Percentiles rank a stretch among this genome's conserved stretches.
phyloP scores from a whole-genome alignment of 2,329 filamentous ascomycete species.

The Xenoacremonium recifei region DNA sequence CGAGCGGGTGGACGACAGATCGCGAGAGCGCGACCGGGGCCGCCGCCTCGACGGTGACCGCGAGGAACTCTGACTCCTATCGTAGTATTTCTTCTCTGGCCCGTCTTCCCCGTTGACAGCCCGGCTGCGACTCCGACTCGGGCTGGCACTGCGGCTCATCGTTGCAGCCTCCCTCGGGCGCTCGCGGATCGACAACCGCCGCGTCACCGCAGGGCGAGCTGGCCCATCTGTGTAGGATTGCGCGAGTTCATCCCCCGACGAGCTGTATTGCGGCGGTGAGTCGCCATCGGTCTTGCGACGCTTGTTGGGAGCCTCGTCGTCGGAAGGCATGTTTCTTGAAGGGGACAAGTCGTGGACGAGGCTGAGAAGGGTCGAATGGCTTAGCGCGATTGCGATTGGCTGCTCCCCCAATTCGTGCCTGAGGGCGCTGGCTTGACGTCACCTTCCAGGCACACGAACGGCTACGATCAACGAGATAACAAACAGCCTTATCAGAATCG shows the following conservation, averaged over 20 bases:
- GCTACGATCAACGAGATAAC: neutral
- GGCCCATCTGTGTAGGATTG: slow-evolving; percentile 6
- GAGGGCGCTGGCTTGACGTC: neutral
- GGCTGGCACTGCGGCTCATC: slow-evolving; percentile 23
- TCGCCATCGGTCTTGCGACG: slow-evolving; percentile 32
- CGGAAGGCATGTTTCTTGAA: slow-evolving; percentile 27
- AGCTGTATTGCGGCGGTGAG: slow-evolving; percentile 26
- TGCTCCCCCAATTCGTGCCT: no score
- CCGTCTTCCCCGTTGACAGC: no score
- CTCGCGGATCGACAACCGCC: slow-evolving; percentile 18
- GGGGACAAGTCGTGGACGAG: neutral
- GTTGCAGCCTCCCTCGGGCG: slow-evolving; percentile 18
- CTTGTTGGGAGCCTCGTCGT: slow-evolving; percentile 28
- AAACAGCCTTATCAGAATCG: neutral
- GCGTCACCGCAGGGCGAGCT: slow-evolving; percentile 10
- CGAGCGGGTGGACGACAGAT: slow-evolving; percentile 37
- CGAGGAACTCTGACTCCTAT: slow-evolving; percentile 28
- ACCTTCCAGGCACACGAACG: neutral
- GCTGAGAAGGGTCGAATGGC: neutral
- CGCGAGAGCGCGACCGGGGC: slow-evolving; percentile 32
- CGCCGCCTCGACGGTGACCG: slow-evolving; percentile 32
- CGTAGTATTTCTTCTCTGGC: slow-evolving; percentile 24
- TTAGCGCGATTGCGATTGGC: neutral
- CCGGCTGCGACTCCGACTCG: slow-evolving; percentile 18
- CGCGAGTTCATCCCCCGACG: slow-evolving; percentile 18